phyloP scores from a whole-genome alignment of 202 grass and related monocot species.

The Setaria viridis region DNA sequence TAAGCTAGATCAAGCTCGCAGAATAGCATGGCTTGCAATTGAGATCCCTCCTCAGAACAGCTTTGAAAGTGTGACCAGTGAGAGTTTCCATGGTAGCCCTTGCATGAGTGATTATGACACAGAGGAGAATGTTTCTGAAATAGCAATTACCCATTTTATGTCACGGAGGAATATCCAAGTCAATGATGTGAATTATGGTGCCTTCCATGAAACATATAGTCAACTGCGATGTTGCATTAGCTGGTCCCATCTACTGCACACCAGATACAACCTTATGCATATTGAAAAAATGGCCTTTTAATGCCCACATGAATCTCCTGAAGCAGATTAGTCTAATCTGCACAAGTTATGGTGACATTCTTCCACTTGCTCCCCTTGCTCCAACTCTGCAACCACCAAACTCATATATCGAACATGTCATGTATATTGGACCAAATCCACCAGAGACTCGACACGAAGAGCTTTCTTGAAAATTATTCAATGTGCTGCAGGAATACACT shows the following conservation, averaged over 20 bases:
- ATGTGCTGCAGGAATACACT: background rate
- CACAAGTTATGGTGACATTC: background rate
- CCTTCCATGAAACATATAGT: background rate
- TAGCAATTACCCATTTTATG: background rate
- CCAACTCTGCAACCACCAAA: background rate
- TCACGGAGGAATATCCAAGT: background rate
- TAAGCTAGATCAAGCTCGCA: background rate
- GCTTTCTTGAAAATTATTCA: background rate
- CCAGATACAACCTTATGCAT: background rate
- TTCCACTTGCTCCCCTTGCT: background rate
- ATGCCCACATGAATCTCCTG: background rate
- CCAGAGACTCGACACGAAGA: background rate
- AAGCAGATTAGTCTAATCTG: background rate
- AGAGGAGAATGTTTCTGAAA: conserved; percentile 1
- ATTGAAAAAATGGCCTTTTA: background rate
- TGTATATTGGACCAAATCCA: background rate
- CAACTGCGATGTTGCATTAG: background rate
- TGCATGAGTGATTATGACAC: background rate
- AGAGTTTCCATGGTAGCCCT: background rate
- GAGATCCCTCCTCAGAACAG: background rate
- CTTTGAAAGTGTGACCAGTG: background rate
- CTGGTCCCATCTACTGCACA: background rate
- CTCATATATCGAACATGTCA: background rate
- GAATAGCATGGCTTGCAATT: background rate
- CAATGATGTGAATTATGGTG: background rate